Base-by-base conservation (phyloP, 192 early-diverging fungal species). In the Rhizophagus sp. region DNA sequence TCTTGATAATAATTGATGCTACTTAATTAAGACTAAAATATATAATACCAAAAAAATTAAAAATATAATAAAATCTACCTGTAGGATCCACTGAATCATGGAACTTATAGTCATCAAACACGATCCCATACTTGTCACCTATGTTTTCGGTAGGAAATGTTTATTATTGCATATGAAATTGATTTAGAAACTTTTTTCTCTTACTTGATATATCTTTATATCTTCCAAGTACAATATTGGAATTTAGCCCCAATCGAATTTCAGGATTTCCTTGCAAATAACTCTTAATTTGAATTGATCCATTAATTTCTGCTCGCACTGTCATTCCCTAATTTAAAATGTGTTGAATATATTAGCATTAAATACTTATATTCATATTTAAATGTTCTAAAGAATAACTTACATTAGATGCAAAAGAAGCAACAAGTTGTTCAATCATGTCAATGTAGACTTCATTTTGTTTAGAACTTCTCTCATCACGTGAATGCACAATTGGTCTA, bases 251-350 rank as follows among this genome's bases (percentile, higher is more conserved):
- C 13, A 78, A 17, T 22, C 33, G 62, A 50, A 78, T 68, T 39
- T 78, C 76, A 5, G 76, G 41, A 49, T 66, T 78, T 47, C 25
- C 47, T 68, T 50, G 44, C 33, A 78, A 47, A 57, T 69, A 78
- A 78, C 47, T 68, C 39, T 68, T 78, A 12, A 78, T 19, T 52
- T 78, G 36, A 27, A 78, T 78, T 52, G 39, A 41, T 49, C 76
- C 76, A 68, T 65, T 17, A 9, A 78, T 78, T 47, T 78, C 76
- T 17, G 76, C n/a, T 19, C 33, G 63, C 19, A 49, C 47, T 78
- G 76, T 78, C 76, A 78, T 78, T 68, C 76, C 76, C 76, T 78
- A 68, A 50, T 65, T 47, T 52, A 63, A 62, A 13, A 75, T 47
- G 7, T 19, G 22, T 62, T n/a, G 36, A 36, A 63, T 63, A 13